Conservation (phyloP, 306 rosid species). For the Erythrophleum fordii region DNA sequence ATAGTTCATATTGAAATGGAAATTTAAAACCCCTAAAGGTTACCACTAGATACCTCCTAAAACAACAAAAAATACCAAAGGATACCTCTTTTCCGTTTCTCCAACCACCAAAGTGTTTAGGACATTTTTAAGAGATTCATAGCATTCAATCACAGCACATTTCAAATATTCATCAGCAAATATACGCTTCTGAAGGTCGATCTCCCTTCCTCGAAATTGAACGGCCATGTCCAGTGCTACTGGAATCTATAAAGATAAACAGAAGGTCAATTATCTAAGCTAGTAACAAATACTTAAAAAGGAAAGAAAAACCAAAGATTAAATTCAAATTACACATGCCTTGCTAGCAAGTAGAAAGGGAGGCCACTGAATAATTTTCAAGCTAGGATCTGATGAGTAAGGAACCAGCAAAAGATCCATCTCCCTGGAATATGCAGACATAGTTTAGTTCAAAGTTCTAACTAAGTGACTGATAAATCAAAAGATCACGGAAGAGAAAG, state of each 20-base stretch:
- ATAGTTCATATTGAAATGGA: conserved; percentile 12
- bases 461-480: conserved; percentile 31
- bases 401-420: conserved; percentile 94
- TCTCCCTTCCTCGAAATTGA: conserved; percentile 78
- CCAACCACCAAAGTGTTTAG: conserved; percentile 77
- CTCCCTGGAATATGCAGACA: conserved; percentile 74
- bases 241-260: conserved; percentile 70
- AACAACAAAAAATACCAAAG: conserved; percentile 29
- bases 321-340: conserved; percentile 49
- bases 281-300: conserved; percentile 14
- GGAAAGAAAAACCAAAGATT: conserved; percentile 9
- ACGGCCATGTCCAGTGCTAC: conserved; percentile 96
- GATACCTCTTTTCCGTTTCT: conserved; percentile 85
- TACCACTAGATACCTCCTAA: not conserved
- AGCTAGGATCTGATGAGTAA: conserved; percentile 87
- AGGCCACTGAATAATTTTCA: conserved; percentile 96
- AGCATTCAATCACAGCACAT: conserved; percentile 93
- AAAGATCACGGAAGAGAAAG: conserved; percentile 36
- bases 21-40: conserved; percentile 6
- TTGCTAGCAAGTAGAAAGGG: conserved; percentile 98
- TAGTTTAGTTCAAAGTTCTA: conserved; percentile 34
- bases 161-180: conserved; percentile 91
- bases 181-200: conserved; percentile 96
- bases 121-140: conserved; percentile 79
- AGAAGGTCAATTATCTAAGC: conserved; percentile 43